Evolutionary conservation across 1,139 yeast genomes (phyloP).

Genomic region (Kodamaea alishanica): DNA sequence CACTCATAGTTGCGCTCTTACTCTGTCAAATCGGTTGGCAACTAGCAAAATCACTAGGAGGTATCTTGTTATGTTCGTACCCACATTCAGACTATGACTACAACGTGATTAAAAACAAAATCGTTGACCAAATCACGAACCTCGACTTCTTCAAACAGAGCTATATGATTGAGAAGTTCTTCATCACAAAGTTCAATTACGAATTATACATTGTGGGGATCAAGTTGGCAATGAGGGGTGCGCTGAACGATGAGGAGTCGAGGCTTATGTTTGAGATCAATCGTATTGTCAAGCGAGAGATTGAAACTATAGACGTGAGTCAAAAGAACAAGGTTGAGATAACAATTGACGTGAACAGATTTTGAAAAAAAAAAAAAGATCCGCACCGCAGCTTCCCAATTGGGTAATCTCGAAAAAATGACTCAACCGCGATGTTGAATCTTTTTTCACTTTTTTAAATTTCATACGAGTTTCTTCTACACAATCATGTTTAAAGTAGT

Average conservation of each 20-base stretch:
- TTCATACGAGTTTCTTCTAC: not conserved
- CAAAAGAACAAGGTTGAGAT: constrained; percentile 44
- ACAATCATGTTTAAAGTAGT: constrained; percentile 13
- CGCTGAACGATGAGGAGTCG: constrained; percentile 65
- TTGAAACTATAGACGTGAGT: constrained; percentile 21
- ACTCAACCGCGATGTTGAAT: constrained; percentile 40
- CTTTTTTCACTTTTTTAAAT: constrained; percentile 10
- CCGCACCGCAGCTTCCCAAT: constrained; percentile 16
- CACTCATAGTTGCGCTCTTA: constrained; percentile 46
- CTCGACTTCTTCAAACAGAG: constrained; percentile 49
- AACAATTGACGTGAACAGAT: constrained; percentile 58
- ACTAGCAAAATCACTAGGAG: constrained; percentile 50
- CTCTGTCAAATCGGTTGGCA: constrained; percentile 55
- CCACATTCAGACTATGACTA: constrained; percentile 46
- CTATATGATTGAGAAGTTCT: constrained; percentile 47
- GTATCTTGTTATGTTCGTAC: constrained; percentile 49
- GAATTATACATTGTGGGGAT: constrained; percentile 55
- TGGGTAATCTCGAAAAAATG: constrained; percentile 23
- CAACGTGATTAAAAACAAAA: constrained; percentile 30
- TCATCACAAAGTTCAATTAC: constrained; percentile 61
- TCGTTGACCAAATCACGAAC: constrained; percentile 35
- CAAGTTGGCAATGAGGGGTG: constrained; percentile 59
- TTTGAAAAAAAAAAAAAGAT: constrained; percentile 11
- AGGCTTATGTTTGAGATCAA: constrained; percentile 51
- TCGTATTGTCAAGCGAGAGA: constrained; percentile 39